Base-by-base conservation (phyloP, 352 stramenopile genomes). In the Globisporangium iwayamae region DNA sequence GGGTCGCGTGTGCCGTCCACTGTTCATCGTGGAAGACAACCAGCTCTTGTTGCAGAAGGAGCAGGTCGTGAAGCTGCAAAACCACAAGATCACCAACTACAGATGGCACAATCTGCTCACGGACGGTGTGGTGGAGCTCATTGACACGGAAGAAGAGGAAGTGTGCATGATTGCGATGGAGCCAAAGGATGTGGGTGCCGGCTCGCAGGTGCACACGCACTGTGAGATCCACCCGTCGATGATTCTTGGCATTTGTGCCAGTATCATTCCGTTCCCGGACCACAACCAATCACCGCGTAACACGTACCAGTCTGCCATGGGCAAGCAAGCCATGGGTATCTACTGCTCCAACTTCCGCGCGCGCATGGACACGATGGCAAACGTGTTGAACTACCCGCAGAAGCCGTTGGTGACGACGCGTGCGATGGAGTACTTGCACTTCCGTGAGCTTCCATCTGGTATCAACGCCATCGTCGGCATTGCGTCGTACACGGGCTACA, bases 201-300 rank as follows among this genome's bases (percentile, higher is more conserved):
- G 96, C 45, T 77, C 80, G 10, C 89, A 97, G 62, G 98, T 98
- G 30, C 99, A 99, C 77, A 99, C 98, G 34, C 98, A 99, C 73
- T 99, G 97, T 64, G 98, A 99, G 81, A 99, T 99, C 67, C 97
- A 99, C 74, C 98, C 98, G 47, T 98, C 89, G 32, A 99, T 99
- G 96, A 99, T 99, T 73, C 79, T 99, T 5, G 98, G 98, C 54
- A 98, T 99, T 64, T 99, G 96, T 76, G 97, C 98, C 38, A 99
- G 93, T 65, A 99, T 99, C 74, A 99, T 99, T 89, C 98, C 98
- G 20, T 99, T 99, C 85, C 97, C 98, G 0, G 97, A 99, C 83
- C 98, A 99, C 89, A 99, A 99, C 76, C 98, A 99, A 81, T 99
- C 93, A 76, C 98, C 98, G 56, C 94, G 98, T 94, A 99, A 99